Conservation (phyloP, 1,284 basidiomycete species). For the Pisolithus thermaeus region DNA sequence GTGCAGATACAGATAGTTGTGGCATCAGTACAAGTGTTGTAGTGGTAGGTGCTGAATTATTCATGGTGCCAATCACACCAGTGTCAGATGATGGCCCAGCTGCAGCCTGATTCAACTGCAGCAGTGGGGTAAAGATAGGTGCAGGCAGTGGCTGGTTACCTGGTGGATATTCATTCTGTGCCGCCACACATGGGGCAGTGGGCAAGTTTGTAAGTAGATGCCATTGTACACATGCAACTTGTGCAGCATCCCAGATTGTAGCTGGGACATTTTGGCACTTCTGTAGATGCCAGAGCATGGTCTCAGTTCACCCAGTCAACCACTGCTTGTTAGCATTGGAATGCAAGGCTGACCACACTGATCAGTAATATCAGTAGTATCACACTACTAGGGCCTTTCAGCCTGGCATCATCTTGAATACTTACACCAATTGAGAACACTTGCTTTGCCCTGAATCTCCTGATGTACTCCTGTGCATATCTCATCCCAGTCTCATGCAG, state of each 20-base stretch:
- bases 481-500: not conserved
- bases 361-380: not conserved
- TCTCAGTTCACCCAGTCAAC: not conserved
- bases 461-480: not conserved
- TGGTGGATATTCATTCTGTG: not conserved
- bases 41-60: no score
- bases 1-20: no score
- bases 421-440: not conserved
- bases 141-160: not conserved
- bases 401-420: not conserved
- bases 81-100: not conserved
- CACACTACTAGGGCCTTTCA: not conserved
- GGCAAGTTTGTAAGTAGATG: not conserved
- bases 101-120: not conserved
- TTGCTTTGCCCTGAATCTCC: not conserved
- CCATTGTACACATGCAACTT: not conserved
- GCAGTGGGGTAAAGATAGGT: not conserved
- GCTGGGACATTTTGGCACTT: not conserved
- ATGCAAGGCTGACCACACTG: no score
- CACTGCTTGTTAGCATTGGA: not conserved
- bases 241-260: not conserved
- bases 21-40: no score
- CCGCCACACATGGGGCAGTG: not conserved
- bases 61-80: no score
- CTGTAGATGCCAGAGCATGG: not conserved